phyloP scores from a whole-genome alignment of 2,329 filamentous ascomycete species.

The Fusarium foetens region DNA sequence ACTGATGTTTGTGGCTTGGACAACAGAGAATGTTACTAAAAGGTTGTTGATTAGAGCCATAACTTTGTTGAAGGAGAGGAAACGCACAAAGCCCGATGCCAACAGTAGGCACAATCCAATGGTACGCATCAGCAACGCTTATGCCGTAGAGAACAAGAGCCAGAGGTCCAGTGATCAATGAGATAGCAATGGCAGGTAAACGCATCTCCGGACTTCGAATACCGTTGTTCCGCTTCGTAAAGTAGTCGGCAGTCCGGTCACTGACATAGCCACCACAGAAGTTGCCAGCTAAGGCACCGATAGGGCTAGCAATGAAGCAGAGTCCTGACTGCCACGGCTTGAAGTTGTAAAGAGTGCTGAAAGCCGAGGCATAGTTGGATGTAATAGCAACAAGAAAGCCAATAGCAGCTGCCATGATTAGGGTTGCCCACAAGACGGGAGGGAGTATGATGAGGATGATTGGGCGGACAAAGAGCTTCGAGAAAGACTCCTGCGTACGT shows the following conservation, averaged over 20 bases:
- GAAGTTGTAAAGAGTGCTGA: constrained; percentile 55
- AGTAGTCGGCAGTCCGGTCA: constrained; percentile 58
- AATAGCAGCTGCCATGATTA: constrained; percentile 65
- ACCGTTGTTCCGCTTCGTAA: constrained; percentile 64
- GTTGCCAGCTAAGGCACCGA: constrained; percentile 57
- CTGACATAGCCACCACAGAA: constrained; percentile 60
- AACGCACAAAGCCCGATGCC: constrained; percentile 56
- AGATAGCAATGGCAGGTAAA: constrained; percentile 63
- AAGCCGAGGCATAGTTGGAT: constrained; percentile 61
- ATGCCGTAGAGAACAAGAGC: constrained; percentile 58
- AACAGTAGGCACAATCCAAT: constrained; percentile 67
- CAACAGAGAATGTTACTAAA: constrained; percentile 63
- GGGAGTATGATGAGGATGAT: constrained; percentile 61
- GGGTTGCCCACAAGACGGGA: constrained; percentile 64
- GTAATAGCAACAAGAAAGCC: constrained; percentile 66
- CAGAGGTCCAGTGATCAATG: constrained; percentile 61
- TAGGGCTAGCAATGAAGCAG: constrained; percentile 59
- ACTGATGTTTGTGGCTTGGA: constrained; percentile 64
- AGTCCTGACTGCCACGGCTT: constrained; percentile 60
- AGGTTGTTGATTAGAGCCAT: not conserved
- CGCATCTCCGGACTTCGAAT: constrained; percentile 70
- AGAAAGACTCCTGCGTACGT: constrained; percentile 58
- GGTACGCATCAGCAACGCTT: constrained; percentile 56
- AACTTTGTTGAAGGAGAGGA: too few relatives aligned
- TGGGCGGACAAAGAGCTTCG: constrained; percentile 61